A percentile compares a stretch with the other conserved stretches of the same genome.
Evolutionary conservation across 345 rosid genomes (phyloP).

Genomic region (Melaleuca quinquenervia): DNA sequence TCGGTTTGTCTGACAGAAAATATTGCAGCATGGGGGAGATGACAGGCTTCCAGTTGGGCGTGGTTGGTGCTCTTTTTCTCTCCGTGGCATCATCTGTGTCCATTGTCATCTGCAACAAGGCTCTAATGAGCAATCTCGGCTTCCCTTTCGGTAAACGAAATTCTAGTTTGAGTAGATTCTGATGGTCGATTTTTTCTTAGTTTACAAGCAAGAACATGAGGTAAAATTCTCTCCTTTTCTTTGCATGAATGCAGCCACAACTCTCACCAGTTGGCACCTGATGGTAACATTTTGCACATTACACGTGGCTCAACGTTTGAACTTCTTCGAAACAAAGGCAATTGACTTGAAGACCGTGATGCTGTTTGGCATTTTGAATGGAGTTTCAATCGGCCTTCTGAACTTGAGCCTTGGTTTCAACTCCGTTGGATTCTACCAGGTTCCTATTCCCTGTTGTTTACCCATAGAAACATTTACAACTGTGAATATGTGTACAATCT

Average conservation of each 20-base stretch:
- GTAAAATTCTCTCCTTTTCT: background rate
- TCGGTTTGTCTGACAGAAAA: background rate
- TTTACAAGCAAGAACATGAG: background rate
- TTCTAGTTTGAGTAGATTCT: background rate
- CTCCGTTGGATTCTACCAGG: conserved; percentile 97
- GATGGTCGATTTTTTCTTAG: background rate
- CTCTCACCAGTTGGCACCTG: conserved; percentile 94
- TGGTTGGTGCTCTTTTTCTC: conserved; percentile 81
- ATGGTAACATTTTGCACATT: conserved; percentile 92
- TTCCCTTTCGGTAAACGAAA: conserved; percentile 77
- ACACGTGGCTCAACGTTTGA: conserved; percentile 68
- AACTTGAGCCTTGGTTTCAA: conserved; percentile 97
- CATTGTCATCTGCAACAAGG: conserved; percentile 99
- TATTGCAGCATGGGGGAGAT: conserved; percentile 65
- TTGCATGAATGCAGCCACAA: conserved; percentile 50
- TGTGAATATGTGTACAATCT: background rate
- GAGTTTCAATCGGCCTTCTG: conserved; percentile 87
- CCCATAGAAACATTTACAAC: background rate
- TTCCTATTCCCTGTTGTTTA: background rate
- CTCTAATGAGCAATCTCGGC: conserved; percentile 97
- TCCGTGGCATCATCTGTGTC: conserved; percentile 98
- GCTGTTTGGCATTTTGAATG: conserved; percentile 93
- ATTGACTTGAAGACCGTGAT: conserved; percentile 79
- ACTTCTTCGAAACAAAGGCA: conserved; percentile 72
- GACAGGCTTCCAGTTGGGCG: conserved; percentile 79